These are phyloP conservation scores for Spizellomyces punctatus DNA, from an alignment of 192 early-diverging fungal genomes.

Conservation along the genomic window DNA sequence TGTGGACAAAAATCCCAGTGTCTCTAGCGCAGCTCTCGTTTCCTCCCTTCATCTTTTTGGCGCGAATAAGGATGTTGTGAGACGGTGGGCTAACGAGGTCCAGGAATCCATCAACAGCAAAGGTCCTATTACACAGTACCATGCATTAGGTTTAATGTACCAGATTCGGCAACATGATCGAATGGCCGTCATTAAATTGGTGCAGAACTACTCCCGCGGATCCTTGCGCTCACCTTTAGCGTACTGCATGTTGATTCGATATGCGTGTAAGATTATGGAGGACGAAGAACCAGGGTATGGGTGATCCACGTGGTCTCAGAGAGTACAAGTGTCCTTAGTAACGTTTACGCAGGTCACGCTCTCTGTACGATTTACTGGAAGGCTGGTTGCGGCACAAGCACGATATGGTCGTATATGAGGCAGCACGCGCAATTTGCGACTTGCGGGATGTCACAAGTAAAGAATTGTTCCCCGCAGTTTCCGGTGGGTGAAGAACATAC, in stretches of 20 bases:
- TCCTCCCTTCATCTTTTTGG: slow-evolving; percentile 85
- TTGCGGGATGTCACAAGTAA: slow-evolving; percentile 79
- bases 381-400: slow-evolving; percentile 91
- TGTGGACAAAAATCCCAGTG: slow-evolving; percentile 90
- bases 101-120: slow-evolving; percentile 92
- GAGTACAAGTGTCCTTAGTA: neutral
- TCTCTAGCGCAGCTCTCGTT: slow-evolving; percentile 89
- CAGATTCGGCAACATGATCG: slow-evolving; percentile 94
- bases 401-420: slow-evolving; percentile 98
- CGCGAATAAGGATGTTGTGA: slow-evolving; percentile 87
- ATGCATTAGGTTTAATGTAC: slow-evolving; percentile 95
- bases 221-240: slow-evolving; percentile 82
- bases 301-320: neutral
- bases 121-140: slow-evolving; percentile 94
- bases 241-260: slow-evolving; percentile 90
- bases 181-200: slow-evolving; percentile 97
- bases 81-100: slow-evolving; percentile 96
- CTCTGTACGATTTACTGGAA: slow-evolving; percentile 86
- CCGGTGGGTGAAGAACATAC: slow-evolving; percentile 51
- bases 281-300: slow-evolving; percentile 54
- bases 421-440: slow-evolving; percentile 94
- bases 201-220: slow-evolving; percentile 80
- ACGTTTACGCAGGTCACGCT: slow-evolving; percentile 35
- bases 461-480: slow-evolving; percentile 91
- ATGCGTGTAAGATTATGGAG: slow-evolving; percentile 77